Evolutionary conservation across 208 protist genomes (phyloP), one percentile per base, ranked within the genome.

Genomic region (Trypanosoma mega): DNA sequence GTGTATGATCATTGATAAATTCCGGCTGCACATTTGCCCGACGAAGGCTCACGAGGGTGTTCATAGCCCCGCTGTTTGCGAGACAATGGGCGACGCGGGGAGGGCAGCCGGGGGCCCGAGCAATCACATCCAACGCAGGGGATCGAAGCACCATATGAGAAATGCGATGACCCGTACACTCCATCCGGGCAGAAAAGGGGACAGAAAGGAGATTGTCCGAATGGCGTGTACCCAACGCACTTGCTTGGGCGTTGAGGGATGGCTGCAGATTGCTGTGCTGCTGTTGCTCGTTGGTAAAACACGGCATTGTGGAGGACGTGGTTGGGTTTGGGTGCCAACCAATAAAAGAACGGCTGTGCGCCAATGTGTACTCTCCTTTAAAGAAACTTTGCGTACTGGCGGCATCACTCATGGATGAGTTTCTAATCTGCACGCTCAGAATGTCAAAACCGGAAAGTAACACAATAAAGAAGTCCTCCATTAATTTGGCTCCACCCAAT

Each of bases 381-480:
- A 82, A 87, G 46, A 77, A 68, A 33, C 61, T 73, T 26, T 72
- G 50, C 43, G 82, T 70, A 36, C 29, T 16, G 9, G 51, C 11
- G n/a, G 18, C 59, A 12, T 73, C 51, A 5, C 46, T 11, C 36
- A 61, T 3, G 1, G 73, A 65, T n/a, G 30, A 67, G 16, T 50
- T 44, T 14, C 78, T 73, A n/a, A 93, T 24, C 31, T 63, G 59
- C 1, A 80, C 78, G 27, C 78, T 44, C n/a, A 84, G 45, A 58
- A 94, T 65, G 48, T 94, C 81, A 60, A 94, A 94, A 26, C 87
- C 87, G 41, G 48, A 52, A 9, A 94, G 63, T 24, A 91, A 16
- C 0, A 74, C 59, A 29, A 66, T 36, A 48, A 90, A 87, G 44
- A 88, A 87, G 41, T 91, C 77, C 54, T 89, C 75, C 14, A 92